Evolutionary conservation across 2,329 filamentous ascomycete species (phyloP).

Genomic region (Ophiostoma perfectum): DNA sequence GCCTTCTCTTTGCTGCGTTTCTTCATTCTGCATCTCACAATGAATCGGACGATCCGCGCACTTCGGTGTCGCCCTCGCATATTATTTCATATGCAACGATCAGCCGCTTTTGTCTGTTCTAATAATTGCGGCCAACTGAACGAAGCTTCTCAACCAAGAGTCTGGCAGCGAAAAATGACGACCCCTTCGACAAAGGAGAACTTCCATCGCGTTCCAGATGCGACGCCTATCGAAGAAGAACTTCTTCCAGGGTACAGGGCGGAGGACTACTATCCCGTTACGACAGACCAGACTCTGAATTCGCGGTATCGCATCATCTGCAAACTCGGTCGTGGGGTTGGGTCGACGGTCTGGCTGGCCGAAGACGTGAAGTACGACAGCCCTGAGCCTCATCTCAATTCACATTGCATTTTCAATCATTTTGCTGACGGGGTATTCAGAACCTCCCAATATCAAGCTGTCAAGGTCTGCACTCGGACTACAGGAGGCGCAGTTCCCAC

Average conservation of each 20-base stretch:
- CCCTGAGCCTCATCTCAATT: not conserved
- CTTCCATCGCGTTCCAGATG: not conserved
- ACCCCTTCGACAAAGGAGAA: conserved; percentile 1
- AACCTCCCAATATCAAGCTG: conserved; percentile 5
- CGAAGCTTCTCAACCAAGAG: not conserved
- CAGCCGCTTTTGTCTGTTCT: not conserved
- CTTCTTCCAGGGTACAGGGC: not conserved
- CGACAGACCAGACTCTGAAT: not conserved
- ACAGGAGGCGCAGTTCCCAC: conserved; percentile 4
- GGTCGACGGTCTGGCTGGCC: conserved; percentile 9
- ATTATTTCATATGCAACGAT: not conserved
- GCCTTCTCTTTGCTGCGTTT: not conserved
- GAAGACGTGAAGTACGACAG: conserved; percentile 7
- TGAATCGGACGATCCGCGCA: not conserved
- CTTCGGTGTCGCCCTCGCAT: not conserved
- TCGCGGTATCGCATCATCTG: conserved; percentile 9
- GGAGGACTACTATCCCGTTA: conserved; percentile 12
- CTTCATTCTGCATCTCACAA: not conserved
- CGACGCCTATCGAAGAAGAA: not conserved
- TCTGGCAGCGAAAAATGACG: not conserved
- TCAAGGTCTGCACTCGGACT: conserved; percentile 8
- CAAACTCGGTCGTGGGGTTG: conserved; percentile 11
- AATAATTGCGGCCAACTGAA: not conserved
- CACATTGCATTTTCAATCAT: not conserved
- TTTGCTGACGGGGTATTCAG: conserved; percentile 1